Evolutionary conservation across 1,284 basidiomycete genomes (phyloP).

Genomic region (Thecaphora frezii): DNA sequence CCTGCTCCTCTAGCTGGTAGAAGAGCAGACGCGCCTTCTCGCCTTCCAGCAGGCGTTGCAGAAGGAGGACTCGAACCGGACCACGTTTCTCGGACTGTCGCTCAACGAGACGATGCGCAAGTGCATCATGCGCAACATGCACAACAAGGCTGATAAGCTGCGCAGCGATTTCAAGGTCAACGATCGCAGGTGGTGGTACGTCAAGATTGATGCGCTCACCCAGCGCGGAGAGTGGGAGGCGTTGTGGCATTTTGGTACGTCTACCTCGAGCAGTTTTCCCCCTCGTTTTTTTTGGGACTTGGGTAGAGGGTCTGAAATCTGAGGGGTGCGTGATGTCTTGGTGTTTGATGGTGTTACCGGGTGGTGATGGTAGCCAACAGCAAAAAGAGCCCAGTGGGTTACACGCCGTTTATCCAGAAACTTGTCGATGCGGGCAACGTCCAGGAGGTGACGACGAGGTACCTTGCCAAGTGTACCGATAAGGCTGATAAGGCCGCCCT

Average conservation of each 20-base stretch:
- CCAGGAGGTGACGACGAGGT: slow-evolving; percentile 38
- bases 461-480: slow-evolving; percentile 40
- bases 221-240: slow-evolving; percentile 41
- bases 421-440: slow-evolving; percentile 45
- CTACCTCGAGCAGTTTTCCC: neutral
- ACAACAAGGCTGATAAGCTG: slow-evolving; percentile 51
- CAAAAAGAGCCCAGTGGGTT: slow-evolving; percentile 87
- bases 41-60: slow-evolving; percentile 81
- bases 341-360: too few relatives aligned
- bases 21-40: slow-evolving; percentile 78
- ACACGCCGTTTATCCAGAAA: slow-evolving; percentile 59
- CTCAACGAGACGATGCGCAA: slow-evolving; percentile 49
- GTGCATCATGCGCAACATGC: slow-evolving; percentile 42
- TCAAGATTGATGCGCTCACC: slow-evolving; percentile 38
- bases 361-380: slow-evolving; percentile 16
- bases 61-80: slow-evolving; percentile 71
- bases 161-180: slow-evolving; percentile 52
- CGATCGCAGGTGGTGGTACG: slow-evolving; percentile 45
- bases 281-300: neutral
- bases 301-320: neutral
- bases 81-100: slow-evolving; percentile 29
- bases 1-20: slow-evolving; percentile 72
- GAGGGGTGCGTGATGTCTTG: too few relatives aligned
- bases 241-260: slow-evolving; percentile 39
- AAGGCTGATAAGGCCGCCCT: slow-evolving; percentile 38